Percentiles rank a stretch among this genome's conserved stretches.
Conservation (phyloP, 768 basidiomycete species). For the Hypsizygus marmoreus region DNA sequence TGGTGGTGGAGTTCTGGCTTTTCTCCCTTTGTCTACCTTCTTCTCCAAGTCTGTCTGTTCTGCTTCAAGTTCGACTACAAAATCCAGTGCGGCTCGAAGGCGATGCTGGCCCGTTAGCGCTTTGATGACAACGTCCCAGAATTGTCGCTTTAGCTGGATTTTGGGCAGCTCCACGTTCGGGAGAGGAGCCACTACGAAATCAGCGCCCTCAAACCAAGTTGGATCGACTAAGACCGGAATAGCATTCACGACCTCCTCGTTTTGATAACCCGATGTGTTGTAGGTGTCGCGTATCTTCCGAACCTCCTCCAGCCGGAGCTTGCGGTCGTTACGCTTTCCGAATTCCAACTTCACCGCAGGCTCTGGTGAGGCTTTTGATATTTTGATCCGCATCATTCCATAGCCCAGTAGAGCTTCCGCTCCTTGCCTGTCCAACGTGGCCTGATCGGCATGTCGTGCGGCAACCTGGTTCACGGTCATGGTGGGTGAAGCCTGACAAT, state of each 20-base stretch:
- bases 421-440: too few species aligned
- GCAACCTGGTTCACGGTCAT: too few species aligned
- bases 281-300: background rate
- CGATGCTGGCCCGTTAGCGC: background rate
- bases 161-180: background rate
- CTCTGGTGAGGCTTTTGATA: background rate
- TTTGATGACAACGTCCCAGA: background rate
- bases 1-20: too few species aligned
- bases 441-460: too few species aligned
- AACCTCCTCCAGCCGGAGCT: background rate
- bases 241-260: background rate
- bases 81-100: background rate
- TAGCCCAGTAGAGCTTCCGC: too few species aligned
- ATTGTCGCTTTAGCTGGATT: background rate
- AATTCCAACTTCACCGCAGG: background rate
- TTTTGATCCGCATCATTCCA: background rate
- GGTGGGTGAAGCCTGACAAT: too few species aligned
- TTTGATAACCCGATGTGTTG: background rate
- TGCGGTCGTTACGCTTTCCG: background rate
- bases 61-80: too few species aligned
- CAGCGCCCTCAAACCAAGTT: background rate
- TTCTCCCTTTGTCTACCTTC: too few species aligned
- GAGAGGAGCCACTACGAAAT: background rate
- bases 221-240: background rate
- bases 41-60: too few species aligned